These are phyloP conservation scores for Calcarisporium arbuscula DNA, from an alignment of 2,329 filamentous ascomycete species.

Conservation along the genomic window DNA sequence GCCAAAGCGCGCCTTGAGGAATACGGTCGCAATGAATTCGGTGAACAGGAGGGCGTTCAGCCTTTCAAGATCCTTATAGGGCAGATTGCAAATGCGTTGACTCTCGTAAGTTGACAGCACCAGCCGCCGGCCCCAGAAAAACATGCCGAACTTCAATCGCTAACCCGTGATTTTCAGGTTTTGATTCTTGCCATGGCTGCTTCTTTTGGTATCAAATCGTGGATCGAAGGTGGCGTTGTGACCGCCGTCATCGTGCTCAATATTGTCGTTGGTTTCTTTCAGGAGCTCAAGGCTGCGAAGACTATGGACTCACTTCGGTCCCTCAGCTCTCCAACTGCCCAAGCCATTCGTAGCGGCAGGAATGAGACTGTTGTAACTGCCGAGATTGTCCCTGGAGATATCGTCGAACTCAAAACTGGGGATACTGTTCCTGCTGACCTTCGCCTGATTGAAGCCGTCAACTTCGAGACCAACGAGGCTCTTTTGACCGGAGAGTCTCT, in stretches of 20 bases:
- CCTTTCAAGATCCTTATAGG: slow-evolving; percentile 57
- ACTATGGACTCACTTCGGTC: slow-evolving; percentile 42
- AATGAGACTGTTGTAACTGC: slow-evolving; percentile 30
- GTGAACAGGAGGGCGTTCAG: slow-evolving; percentile 53
- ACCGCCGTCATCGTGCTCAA: slow-evolving; percentile 52
- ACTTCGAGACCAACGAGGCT: slow-evolving; percentile 62
- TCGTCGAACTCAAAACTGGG: slow-evolving; percentile 47
- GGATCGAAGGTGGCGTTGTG: slow-evolving; percentile 55
- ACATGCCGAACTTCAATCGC: not conserved
- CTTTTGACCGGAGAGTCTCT: slow-evolving; percentile 59
- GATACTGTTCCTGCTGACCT: slow-evolving; percentile 58
- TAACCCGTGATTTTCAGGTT: slow-evolving; percentile 23
- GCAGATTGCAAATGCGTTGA: slow-evolving; percentile 65
- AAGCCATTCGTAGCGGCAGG: slow-evolving; percentile 35
- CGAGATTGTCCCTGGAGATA: slow-evolving; percentile 51
- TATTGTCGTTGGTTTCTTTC: slow-evolving; percentile 44
- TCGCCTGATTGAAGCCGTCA: slow-evolving; percentile 51
- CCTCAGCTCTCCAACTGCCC: slow-evolving; percentile 36
- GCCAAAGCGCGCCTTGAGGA: slow-evolving; percentile 47
- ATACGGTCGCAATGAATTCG: slow-evolving; percentile 58
- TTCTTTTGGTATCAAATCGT: slow-evolving; percentile 51
- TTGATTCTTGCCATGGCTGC: slow-evolving; percentile 52
- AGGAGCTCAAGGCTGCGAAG: slow-evolving; percentile 41
- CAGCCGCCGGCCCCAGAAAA: not conserved
- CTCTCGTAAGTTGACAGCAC: slow-evolving; percentile 39